Conservation (phyloP, 169 alveolate species). For the Plasmodium vivax region DNA sequence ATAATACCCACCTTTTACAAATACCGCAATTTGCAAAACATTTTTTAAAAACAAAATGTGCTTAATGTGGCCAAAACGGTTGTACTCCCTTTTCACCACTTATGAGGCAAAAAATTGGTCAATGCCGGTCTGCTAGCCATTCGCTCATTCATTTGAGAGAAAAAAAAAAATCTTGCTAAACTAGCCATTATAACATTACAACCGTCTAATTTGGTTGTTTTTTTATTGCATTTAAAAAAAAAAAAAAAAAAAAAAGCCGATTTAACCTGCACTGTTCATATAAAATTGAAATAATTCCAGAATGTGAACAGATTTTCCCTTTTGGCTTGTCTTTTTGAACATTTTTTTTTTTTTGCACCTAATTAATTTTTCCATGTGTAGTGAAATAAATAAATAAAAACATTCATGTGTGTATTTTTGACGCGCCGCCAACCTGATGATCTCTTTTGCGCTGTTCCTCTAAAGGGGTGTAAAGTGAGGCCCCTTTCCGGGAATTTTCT, state of each 20-base stretch:
- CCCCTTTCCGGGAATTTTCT: not conserved
- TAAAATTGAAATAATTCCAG: not conserved
- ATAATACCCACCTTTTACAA: not conserved
- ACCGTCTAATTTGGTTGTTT: not conserved
- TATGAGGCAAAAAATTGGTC: not conserved
- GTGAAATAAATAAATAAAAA: not conserved
- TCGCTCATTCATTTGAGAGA: not conserved
- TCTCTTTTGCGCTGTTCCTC: not conserved
- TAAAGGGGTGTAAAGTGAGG: not conserved
- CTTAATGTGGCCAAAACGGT: not conserved
- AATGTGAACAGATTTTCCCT: not conserved
- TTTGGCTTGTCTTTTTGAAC: slow-evolving; percentile 5
- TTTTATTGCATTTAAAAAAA: slow-evolving; percentile 1
- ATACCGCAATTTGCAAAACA: not conserved
- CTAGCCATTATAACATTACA: slow-evolving; percentile 1
- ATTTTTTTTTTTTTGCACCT: not conserved
- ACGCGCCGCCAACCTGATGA: not conserved
- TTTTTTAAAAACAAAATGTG: not conserved
- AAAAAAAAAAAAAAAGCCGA: slow-evolving; percentile 20
- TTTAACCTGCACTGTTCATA: slow-evolving; percentile 20
- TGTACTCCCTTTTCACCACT: not conserved
- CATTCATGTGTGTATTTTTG: not conserved
- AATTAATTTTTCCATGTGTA: not conserved
- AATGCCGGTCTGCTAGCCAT: not conserved
- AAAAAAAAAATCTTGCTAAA: not conserved